phyloP scores from a whole-genome alignment of 495 filamentous ascomycete species.

The Extremus antarcticus region DNA sequence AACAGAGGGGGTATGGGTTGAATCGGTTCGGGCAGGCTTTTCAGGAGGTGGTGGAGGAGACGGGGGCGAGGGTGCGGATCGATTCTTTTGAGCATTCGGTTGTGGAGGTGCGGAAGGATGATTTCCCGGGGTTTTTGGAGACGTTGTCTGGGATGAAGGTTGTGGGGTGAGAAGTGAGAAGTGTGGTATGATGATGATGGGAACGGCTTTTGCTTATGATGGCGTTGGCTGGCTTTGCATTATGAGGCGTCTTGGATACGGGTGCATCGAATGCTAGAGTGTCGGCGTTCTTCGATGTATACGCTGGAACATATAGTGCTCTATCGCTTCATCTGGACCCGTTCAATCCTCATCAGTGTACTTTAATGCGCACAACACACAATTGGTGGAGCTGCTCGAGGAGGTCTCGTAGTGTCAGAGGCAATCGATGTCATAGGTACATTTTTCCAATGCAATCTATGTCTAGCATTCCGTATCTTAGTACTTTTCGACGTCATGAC shows the following conservation, averaged over 20 bases:
- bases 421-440: too few species aligned
- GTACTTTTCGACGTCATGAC: too few species aligned
- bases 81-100: slow-evolving; percentile 97
- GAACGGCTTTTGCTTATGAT: not conserved
- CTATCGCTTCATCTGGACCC: too few species aligned
- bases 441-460: too few species aligned
- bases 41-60: slow-evolving; percentile 88
- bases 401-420: too few species aligned
- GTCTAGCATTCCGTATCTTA: too few species aligned
- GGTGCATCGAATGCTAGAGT: not conserved
- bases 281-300: not conserved
- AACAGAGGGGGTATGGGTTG: slow-evolving; percentile 53
- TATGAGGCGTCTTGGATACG: not conserved
- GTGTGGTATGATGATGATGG: not conserved
- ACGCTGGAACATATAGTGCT: too few species aligned
- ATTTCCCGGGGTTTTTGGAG: slow-evolving; percentile 84
- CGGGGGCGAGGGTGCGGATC: slow-evolving; percentile 77
- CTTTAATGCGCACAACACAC: too few species aligned
- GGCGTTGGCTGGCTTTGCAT: not conserved
- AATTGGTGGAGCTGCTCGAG: too few species aligned
- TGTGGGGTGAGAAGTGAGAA: too few species aligned
- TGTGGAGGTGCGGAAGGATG: slow-evolving; percentile 92
- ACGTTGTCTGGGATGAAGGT: slow-evolving; percentile 84
- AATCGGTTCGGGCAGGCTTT: slow-evolving; percentile 93
- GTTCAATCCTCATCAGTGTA: too few species aligned